A percentile compares a stretch with the other conserved stretches of the same genome.
phyloP scores from a whole-genome alignment of 2,329 filamentous ascomycete genomes.

The Fusarium nygamai region DNA sequence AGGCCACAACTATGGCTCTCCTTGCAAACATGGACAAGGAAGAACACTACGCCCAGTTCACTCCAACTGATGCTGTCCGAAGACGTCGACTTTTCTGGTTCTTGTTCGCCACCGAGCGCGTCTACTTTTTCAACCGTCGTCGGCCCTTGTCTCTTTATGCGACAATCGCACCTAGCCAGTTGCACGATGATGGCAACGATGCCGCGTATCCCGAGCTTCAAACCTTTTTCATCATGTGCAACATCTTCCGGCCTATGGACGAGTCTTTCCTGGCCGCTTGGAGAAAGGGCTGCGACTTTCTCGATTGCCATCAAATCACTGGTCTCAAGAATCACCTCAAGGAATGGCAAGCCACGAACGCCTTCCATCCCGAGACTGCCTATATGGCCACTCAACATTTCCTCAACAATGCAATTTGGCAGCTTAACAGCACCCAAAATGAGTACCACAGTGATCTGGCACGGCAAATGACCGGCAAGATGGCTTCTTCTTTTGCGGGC shows the following conservation, averaged over 20 bases:
- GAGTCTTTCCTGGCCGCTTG: slow-evolving; percentile 71
- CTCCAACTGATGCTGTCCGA: slow-evolving; percentile 68
- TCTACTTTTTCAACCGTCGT: slow-evolving; percentile 77
- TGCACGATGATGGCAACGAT: slow-evolving; percentile 69
- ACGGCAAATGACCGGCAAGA: slow-evolving; percentile 60
- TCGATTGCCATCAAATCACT: slow-evolving; percentile 65
- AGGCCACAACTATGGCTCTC: slow-evolving; percentile 76
- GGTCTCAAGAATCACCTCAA: slow-evolving; percentile 70
- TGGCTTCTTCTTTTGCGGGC: slow-evolving; percentile 77
- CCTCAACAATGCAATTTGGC: slow-evolving; percentile 72
- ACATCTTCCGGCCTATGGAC: slow-evolving; percentile 73
- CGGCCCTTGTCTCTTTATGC: slow-evolving; percentile 75
- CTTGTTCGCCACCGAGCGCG: slow-evolving; percentile 75
- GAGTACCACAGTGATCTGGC: background rate
- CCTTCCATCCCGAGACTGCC: slow-evolving; percentile 64
- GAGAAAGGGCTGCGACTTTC: slow-evolving; percentile 71
- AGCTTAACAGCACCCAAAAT: slow-evolving; percentile 57
- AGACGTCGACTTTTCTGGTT: slow-evolving; percentile 78
- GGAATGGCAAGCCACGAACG: slow-evolving; percentile 54
- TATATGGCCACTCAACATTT: slow-evolving; percentile 70
- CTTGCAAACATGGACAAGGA: slow-evolving; percentile 71
- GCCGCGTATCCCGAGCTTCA: slow-evolving; percentile 62
- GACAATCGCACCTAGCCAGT: slow-evolving; percentile 71
- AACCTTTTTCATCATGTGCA: slow-evolving; percentile 68
- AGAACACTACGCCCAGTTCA: slow-evolving; percentile 68